These are phyloP conservation scores for Endoconidiophora polonica DNA, from an alignment of 2,329 filamentous ascomycete genomes.

Conservation along the genomic window DNA sequence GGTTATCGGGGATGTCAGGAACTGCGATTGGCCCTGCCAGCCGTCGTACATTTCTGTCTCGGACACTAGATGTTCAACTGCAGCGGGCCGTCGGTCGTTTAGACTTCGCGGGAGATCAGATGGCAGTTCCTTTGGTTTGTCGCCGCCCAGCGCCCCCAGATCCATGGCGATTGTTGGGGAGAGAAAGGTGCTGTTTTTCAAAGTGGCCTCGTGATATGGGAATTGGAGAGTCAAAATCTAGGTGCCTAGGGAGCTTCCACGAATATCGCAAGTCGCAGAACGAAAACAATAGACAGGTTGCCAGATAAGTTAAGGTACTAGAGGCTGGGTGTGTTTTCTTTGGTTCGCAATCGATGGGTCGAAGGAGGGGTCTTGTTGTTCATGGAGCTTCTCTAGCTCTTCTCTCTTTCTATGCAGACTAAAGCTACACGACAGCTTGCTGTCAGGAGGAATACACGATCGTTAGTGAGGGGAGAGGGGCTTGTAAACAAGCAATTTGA, in stretches of 20 bases:
- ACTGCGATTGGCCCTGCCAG: slow-evolving; percentile 97
- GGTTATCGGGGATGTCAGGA: slow-evolving; percentile 70
- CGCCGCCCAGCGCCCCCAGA: slow-evolving; percentile 32
- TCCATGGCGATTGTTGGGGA: slow-evolving; percentile 34
- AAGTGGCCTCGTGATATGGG: too few relatives aligned
- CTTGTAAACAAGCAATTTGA: too few relatives aligned
- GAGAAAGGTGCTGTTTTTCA: not conserved
- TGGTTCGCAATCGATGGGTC: too few relatives aligned
- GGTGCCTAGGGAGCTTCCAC: not conserved
- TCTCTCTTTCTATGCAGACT: slow-evolving; percentile 16
- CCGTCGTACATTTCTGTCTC: slow-evolving; percentile 98
- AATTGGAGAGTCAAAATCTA: too few relatives aligned
- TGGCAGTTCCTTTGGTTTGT: slow-evolving; percentile 44
- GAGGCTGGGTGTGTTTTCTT: too few relatives aligned
- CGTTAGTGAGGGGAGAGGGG: too few relatives aligned
- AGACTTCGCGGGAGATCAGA: slow-evolving; percentile 79
- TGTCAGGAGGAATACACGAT: too few relatives aligned
- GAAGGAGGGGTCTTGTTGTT: slow-evolving; percentile 12
- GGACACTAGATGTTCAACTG: slow-evolving; percentile 41
- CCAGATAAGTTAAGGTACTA: too few relatives aligned
- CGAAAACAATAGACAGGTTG: not conserved
- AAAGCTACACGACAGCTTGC: too few relatives aligned
- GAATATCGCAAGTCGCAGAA: not conserved
- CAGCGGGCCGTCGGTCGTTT: slow-evolving; percentile 63
- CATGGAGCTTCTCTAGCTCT: slow-evolving; percentile 22